Evolutionary conservation across 257 asterid species (phyloP), one percentile per base, ranked within the genome.

Genomic region (Orobanche coerulescens): DNA sequence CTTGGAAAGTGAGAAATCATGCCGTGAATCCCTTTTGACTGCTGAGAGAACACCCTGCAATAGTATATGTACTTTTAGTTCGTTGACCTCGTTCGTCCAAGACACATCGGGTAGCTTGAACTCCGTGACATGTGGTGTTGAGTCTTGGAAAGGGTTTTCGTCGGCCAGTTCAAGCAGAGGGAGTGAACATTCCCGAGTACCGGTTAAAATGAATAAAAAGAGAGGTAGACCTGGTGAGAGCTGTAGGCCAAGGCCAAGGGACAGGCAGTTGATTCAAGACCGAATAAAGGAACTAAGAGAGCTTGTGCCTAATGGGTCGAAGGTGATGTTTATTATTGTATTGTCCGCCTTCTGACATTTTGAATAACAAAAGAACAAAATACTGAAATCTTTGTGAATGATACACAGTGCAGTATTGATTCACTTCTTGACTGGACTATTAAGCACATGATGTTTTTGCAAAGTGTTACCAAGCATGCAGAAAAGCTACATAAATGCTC

Each of bases 171-270:
- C 84, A 39, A 84, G 93, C 72, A 76, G 82, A 78, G 91, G 86
- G 51, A 91, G 95, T 31, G 88, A 71, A 58, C 78, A 72, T 26
- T 26, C 82, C 54, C 78, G 75, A 58, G 87, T 75, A 73, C 65
- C 82, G 2, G 68, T 20, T 48, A 90, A 85, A 76, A 50, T 51
- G 56, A 82, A 70, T 62, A 92, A 86, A 72, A 86, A 81, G 76
- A 82, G 98, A 73, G 85, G 95, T 56, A 84, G 88, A 67, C 93
- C 94, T 33, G 98, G 98, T 68, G 96, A 86, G 79, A 88, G 92
- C 64, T 69, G 84, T 77, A 85, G 98, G 73, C 96, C 98, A 19
- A 84, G 98, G 75, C 98, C 98, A 51, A 86, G 96, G 77, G 98
- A 92, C 57, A 81, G 98, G 74, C 98, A 92, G 51, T 74, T 92